Conservation (phyloP, 495 filamentous ascomycete species). For the Neurospora sublineolata region DNA sequence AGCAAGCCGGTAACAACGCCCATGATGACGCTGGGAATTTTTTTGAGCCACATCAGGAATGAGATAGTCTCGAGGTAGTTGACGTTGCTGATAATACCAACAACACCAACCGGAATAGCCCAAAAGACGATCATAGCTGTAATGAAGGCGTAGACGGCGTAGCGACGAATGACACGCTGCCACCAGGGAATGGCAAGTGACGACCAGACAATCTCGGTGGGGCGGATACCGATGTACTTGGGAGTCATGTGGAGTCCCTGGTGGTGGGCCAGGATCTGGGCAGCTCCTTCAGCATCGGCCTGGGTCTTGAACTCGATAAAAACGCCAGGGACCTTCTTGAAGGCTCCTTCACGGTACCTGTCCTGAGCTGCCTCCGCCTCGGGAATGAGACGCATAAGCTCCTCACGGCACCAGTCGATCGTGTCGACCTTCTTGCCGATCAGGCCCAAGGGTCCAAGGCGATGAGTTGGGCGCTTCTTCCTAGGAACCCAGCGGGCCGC, state of each 20-base stretch:
- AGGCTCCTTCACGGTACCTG: conserved; percentile 59
- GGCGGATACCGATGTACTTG: conserved; percentile 75
- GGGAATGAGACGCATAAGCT: conserved; percentile 72
- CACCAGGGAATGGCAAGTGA: conserved; percentile 84
- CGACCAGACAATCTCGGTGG: conserved; percentile 79
- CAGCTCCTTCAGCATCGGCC: conserved; percentile 74
- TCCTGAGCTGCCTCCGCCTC: conserved; percentile 66
- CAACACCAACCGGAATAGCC: conserved; percentile 82
- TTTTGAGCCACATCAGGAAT: conserved; percentile 64
- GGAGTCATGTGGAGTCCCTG: conserved; percentile 88
- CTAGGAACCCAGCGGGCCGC: conserved; percentile 69
- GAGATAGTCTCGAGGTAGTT: conserved; percentile 47
- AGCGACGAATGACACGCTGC: conserved; percentile 63
- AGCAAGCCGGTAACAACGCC: conserved; percentile 81
- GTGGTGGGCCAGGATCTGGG: conserved; percentile 79
- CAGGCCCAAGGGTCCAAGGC: conserved; percentile 57
- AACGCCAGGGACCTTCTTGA: conserved; percentile 55
- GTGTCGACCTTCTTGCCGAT: conserved; percentile 91
- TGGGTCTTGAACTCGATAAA: conserved; percentile 85
- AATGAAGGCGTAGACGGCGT: conserved; percentile 60
- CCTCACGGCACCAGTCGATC: conserved; percentile 80
- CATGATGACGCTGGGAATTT: conserved; percentile 57
- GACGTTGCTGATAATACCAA: conserved; percentile 83
- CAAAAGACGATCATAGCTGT: conserved; percentile 81
- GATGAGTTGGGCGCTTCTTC: conserved; percentile 80